Base-by-base conservation (phyloP, 768 basidiomycete species). In the Lyophyllum semitale region DNA sequence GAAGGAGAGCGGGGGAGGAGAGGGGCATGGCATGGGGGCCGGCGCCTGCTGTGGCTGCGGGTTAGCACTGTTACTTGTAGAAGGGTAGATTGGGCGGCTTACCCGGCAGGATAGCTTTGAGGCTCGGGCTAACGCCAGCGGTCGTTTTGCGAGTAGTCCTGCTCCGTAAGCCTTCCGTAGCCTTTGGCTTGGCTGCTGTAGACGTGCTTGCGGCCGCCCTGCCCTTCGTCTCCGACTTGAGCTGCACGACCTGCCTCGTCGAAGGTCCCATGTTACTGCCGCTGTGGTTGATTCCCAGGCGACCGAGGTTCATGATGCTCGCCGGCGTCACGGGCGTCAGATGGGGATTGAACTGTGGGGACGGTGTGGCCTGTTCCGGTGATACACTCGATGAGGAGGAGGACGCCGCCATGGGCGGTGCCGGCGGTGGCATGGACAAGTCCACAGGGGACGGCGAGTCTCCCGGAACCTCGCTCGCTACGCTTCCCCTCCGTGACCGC, bases 361-460 rank as follows among this genome's bases (percentile, higher is more conserved):
- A 59, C 26, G 64, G 23, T 7, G 55, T 66, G 7, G 49, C 25
- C 29, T 37, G 35, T 43, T 54, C 55, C 13, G 53, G 53, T 29
- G 47, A 41, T 17, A 33, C 46, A 33, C 49, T 57, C 4, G 59
- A 45, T 5, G 54, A 44, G 5, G 62, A 53, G 25, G 68, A 60
- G 2, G 59, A 57, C 6, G 44, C 54, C 18, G 59, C 55, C 6
- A 63, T 43, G 1, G 78, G 76, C 6, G 79, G 69, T 8, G 89
- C 90, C 8, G 93, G 91, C 0, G 94, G 93, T 1, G 92, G 92
- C 93, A 95, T 94, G 9, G 84, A 80, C 18, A 91, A 70, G 71
- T 96, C 94, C 1, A 96, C 92, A 2, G 94, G 93, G 5, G 90
- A 92, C 0, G 94, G 93, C 0, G 89, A 85, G 62, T 90, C 88